phyloP scores from a whole-genome alignment of 805 yeast genomes.

The Tetrapisispora phaffii region DNA sequence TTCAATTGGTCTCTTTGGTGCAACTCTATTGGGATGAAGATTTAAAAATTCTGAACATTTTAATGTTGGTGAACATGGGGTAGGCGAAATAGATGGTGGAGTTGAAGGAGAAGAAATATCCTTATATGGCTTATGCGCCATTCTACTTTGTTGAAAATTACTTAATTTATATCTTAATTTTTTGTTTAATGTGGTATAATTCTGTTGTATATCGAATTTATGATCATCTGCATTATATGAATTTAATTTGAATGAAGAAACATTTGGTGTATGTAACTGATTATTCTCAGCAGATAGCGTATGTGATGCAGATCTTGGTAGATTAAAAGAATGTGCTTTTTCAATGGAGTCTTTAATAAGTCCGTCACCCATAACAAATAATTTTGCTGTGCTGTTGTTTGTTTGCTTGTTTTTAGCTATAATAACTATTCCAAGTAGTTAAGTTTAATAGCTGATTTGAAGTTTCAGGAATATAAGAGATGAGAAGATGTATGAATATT shows the following conservation, averaged over 20 bases:
- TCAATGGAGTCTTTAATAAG: not conserved
- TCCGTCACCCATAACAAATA: not conserved
- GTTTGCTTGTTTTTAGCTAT: no score
- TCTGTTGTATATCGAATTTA: not conserved
- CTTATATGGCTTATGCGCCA: not conserved
- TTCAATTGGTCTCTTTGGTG: conserved; percentile 17
- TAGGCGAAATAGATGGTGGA: not conserved
- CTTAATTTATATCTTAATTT: no score
- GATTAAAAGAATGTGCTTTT: not conserved
- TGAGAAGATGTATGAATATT: no score
- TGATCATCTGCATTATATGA: not conserved
- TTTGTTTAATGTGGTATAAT: not conserved
- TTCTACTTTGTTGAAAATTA: not conserved
- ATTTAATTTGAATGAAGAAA: not conserved
- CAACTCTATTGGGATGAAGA: conserved; percentile 20
- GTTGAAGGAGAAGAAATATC: not conserved
- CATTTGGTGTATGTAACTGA: not conserved
- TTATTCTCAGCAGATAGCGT: not conserved
- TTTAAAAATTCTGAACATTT: no score
- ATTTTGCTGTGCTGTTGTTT: no score
- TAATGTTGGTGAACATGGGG: no score
- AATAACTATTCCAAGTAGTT: no score
- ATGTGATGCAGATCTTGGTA: not conserved
- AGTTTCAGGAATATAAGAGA: no score
- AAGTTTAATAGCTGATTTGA: no score